Evolutionary conservation across 768 basidiomycete species (phyloP), one percentile per base, ranked within the genome.

Genomic region (Mycena galopus): DNA sequence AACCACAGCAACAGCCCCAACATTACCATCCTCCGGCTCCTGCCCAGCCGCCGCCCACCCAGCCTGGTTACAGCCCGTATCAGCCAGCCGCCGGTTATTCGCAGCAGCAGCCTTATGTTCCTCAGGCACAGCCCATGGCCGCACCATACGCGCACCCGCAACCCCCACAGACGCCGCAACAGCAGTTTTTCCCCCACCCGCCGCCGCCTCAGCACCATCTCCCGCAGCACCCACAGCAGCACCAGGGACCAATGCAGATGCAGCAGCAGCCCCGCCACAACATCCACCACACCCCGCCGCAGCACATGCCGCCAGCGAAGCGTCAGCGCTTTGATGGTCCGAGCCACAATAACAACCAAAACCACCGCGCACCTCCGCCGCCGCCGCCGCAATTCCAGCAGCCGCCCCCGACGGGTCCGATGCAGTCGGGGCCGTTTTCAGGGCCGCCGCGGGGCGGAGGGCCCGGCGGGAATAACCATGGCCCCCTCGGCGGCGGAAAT

Each of bases 271-370:
- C 83, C 58, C 88, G 86, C 35, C 88, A 88, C 44, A 58, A 58
- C 60, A 73, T 86, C 62, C 84, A 92, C 74, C 93, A 94, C 73
- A 84, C 89, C 0, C 89, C 92, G 12, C 92, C 92, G 39, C 93
- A 94, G 76, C 93, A 95, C 78, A 85, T 92, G n/a, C 96, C 96
- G 11, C 96, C 96, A 3, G 96, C 96, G 2, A 98, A 98, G 81
- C 87, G 96, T 64, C 95, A 92, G 76, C 89, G 96, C 51, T 96
- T 96, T 78, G 96, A 97, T 79, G 92, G 91, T 6, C 93, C 94
- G 2, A 88, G 84, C 72, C 87, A 87, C 67, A n/a, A n/a, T n/a
- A n/a, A n/a, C n/a, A 85, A 83, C 75, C 88, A 86, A 72, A 80
- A 81, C 59, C 88, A 87, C 32, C 88, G 85, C 17, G 86, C 86